These are phyloP conservation scores for Pecoramyces ruminantium DNA, from an alignment of 192 early-diverging fungal genomes.

Conservation along the genomic window DNA sequence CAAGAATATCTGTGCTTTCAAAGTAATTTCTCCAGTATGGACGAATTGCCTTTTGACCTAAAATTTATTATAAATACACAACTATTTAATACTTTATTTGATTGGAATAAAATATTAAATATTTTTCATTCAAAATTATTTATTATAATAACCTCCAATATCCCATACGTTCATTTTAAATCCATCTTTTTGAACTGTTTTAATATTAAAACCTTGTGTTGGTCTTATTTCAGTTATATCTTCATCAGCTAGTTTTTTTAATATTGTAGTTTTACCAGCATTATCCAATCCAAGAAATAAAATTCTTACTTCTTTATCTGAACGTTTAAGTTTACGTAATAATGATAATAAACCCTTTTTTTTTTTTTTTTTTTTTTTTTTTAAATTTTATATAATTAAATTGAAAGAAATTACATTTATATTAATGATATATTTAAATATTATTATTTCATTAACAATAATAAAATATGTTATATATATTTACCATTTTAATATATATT, in stretches of 20 bases:
- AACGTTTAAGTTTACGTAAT: slow-evolving; percentile 18
- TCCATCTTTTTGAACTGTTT: slow-evolving; percentile 32
- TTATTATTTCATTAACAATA: too few relatives aligned
- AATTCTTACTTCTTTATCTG: slow-evolving; percentile 27
- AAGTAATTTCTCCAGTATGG: slow-evolving; percentile 48
- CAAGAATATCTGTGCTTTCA: slow-evolving; percentile 36
- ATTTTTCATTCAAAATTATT: not conserved
- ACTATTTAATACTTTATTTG: not conserved
- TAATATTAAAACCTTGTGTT: slow-evolving; percentile 45
- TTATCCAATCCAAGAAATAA: slow-evolving; percentile 44
- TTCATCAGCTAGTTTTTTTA: slow-evolving; percentile 31
- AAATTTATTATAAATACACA: too few relatives aligned
- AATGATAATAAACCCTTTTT: slow-evolving; percentile 27
- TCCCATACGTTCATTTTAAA: slow-evolving; percentile 47
- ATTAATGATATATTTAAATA: too few relatives aligned
- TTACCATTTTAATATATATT: too few relatives aligned
- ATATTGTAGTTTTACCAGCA: slow-evolving; percentile 35
- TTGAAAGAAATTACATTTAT: too few relatives aligned
- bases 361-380: too few relatives aligned
- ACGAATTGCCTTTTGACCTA: slow-evolving; percentile 34
- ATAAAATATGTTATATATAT: too few relatives aligned
- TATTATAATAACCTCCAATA: slow-evolving; percentile 29
- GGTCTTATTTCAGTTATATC: slow-evolving; percentile 38
- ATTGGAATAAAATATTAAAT: not conserved
- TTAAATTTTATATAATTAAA: too few relatives aligned